Evolutionary conservation across 1,284 basidiomycete species (phyloP).

Genomic region (Dichomitus squalens): DNA sequence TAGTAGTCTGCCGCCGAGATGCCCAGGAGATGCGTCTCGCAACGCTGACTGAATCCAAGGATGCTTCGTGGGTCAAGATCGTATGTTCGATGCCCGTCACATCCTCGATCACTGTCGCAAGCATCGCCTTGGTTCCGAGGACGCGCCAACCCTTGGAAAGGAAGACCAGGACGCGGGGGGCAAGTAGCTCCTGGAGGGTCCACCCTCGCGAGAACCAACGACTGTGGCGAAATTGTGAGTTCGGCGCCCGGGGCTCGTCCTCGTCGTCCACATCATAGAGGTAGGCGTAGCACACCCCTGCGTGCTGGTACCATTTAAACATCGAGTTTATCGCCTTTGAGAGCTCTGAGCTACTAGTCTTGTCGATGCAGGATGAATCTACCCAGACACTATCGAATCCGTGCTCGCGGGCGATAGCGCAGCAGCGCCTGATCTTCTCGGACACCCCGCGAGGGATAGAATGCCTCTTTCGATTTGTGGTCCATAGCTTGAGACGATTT

Average conservation of each 20-base stretch:
- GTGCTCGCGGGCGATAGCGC: conserved; percentile 7
- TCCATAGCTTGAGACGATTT: background rate
- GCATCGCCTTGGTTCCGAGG: conserved; percentile 11
- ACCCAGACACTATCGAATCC: conserved; percentile 17
- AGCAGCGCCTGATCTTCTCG: conserved; percentile 14
- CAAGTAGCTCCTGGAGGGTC: too few species aligned
- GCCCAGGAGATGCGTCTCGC: conserved; percentile 21
- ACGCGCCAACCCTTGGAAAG: conserved; percentile 11
- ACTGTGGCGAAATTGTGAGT: conserved; percentile 13
- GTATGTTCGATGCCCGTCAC: conserved; percentile 15
- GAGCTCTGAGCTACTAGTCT: conserved; percentile 19
- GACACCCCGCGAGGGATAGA: conserved; percentile 3
- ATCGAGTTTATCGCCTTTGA: conserved; percentile 23
- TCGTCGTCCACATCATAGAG: conserved; percentile 13
- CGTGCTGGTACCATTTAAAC: conserved; percentile 20
- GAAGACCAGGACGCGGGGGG: conserved; percentile 16
- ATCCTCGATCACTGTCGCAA: conserved; percentile 13
- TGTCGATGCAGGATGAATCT: too few species aligned
- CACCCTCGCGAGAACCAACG: conserved; percentile 16
- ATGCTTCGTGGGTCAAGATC: conserved; percentile 10
- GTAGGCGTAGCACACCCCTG: conserved; percentile 17
- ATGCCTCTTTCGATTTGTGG: background rate
- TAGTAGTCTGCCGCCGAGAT: conserved; percentile 3
- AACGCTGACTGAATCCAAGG: conserved; percentile 11
- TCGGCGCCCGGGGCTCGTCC: conserved; percentile 1